Evolutionary conservation across 2,329 filamentous ascomycete species (phyloP).

Genomic region (Colletotrichum incanum): DNA sequence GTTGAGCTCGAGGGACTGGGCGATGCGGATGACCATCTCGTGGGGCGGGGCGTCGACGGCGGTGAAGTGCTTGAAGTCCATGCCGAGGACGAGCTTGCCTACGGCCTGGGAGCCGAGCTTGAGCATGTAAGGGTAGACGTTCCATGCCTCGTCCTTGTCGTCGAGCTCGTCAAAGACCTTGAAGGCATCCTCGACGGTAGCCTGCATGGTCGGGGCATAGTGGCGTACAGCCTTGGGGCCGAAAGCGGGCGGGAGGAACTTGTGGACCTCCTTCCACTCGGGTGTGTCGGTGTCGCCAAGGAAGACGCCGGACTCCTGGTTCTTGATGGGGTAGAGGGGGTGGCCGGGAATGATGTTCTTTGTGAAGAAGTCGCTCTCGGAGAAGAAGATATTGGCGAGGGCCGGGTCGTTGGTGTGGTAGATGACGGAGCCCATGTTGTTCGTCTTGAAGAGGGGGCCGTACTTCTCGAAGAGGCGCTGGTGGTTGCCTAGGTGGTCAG

Average conservation of each 20-base stretch:
- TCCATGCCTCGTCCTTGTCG: conserved; percentile 61
- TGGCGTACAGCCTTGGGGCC: conserved; percentile 73
- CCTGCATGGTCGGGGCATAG: conserved; percentile 73
- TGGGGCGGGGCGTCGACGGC: conserved; percentile 63
- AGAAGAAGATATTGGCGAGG: conserved; percentile 62
- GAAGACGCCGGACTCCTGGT: conserved; percentile 60
- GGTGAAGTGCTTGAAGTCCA: conserved; percentile 63
- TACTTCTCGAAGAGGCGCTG: conserved; percentile 68
- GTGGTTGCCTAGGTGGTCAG: conserved; percentile 72
- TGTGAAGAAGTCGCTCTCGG: conserved; percentile 67
- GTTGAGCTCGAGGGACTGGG: conserved; percentile 67
- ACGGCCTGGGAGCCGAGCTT: conserved; percentile 64
- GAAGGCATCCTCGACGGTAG: conserved; percentile 66
- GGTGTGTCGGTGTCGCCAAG: conserved; percentile 66
- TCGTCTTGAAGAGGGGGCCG: conserved; percentile 67
- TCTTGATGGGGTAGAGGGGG: conserved; percentile 61
- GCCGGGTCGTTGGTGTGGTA: conserved; percentile 68
- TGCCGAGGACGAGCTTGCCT: conserved; percentile 60
- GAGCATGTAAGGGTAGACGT: conserved; percentile 66
- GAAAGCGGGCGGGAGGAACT: conserved; percentile 73
- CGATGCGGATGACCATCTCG: conserved; percentile 67
- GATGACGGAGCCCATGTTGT: conserved; percentile 64
- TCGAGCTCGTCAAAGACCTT: conserved; percentile 67
- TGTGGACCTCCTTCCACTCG: conserved; percentile 69
- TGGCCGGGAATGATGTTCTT: conserved; percentile 68